phyloP scores from a whole-genome alignment of 1,284 basidiomycete genomes.

The Ustilago bromivora region DNA sequence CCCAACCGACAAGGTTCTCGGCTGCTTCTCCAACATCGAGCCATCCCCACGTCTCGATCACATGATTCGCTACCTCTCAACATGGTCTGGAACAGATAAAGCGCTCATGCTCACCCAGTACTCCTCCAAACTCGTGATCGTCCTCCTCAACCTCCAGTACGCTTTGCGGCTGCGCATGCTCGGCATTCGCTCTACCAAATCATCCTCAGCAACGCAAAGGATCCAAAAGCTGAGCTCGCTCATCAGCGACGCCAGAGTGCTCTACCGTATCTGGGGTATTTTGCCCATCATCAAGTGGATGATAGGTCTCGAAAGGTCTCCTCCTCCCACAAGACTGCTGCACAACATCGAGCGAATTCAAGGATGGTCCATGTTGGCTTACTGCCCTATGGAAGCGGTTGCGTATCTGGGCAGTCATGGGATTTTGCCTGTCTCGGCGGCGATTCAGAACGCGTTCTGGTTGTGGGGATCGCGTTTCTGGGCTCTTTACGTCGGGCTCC shows the following conservation, averaged over 20 bases:
- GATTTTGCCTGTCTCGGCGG: conserved; percentile 57
- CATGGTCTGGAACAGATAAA: conserved; percentile 69
- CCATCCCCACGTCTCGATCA: conserved; percentile 61
- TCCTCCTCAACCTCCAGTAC: conserved; percentile 61
- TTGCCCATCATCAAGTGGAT: conserved; percentile 69
- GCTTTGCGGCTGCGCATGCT: conserved; percentile 57
- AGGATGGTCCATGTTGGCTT: conserved; percentile 68
- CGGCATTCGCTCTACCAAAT: conserved; percentile 42
- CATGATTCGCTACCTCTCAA: conserved; percentile 65
- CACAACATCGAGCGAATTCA: conserved; percentile 68
- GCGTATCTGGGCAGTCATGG: conserved; percentile 66
- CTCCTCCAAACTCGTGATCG: conserved; percentile 61
- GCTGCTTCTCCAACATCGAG: conserved; percentile 61
- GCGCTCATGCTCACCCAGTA: conserved; percentile 68
- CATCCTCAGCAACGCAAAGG: conserved; percentile 46
- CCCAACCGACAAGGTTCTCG: conserved; percentile 57
- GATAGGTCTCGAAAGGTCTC: conserved; percentile 61
- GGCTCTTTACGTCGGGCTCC: conserved; percentile 67
- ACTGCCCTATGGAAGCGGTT: conserved; percentile 68
- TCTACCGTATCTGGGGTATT: conserved; percentile 69
- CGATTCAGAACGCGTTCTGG: conserved; percentile 59
- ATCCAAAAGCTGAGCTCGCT: conserved; percentile 55
- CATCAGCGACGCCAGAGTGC: conserved; percentile 61
- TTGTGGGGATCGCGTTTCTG: conserved; percentile 62
- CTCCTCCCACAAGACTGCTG: conserved; percentile 62